A percentile compares a stretch with the other conserved stretches of the same genome.
Conservation (phyloP, 179 eudicot species). For the Vitellaria paradoxa region DNA sequence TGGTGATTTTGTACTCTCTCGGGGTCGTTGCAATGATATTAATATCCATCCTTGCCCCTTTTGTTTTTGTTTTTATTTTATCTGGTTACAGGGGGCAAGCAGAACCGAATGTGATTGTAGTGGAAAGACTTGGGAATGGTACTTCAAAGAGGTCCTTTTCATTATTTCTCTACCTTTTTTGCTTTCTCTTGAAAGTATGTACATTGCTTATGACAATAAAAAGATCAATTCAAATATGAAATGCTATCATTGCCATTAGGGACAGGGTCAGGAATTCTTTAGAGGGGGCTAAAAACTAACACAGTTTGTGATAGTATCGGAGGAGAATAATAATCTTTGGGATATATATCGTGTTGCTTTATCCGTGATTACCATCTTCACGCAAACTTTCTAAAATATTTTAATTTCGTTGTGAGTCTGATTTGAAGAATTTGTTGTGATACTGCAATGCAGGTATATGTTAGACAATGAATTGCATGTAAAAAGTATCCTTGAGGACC, state of each 20-base stretch:
- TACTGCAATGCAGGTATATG: constrained; percentile 49
- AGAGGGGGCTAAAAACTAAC: too few species aligned
- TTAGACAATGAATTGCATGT: constrained; percentile 38
- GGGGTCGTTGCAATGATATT: constrained; percentile 8
- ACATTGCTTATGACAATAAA: not conserved
- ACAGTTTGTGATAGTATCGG: too few species aligned
- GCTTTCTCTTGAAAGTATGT: not conserved
- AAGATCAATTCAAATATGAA: not conserved
- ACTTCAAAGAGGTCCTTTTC: constrained; percentile 59
- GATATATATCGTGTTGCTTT: not conserved
- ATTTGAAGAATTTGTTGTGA: not conserved
- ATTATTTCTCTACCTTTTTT: constrained; percentile 11
- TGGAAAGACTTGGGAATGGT: constrained; percentile 75
- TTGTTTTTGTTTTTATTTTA: not conserved
- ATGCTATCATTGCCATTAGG: not conserved
- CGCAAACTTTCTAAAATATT: not conserved
- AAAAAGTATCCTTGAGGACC: constrained; percentile 37
- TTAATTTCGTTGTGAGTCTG: not conserved
- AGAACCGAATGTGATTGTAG: constrained; percentile 39
- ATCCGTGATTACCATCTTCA: not conserved
- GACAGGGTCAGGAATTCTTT: too few species aligned
- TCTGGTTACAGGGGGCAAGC: constrained; percentile 35
- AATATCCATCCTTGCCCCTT: not conserved
- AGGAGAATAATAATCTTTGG: too few species aligned
- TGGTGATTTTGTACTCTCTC: constrained; percentile 2